Base-by-base conservation (phyloP, 768 basidiomycete species). In the Termitomyces bulborhizus region DNA sequence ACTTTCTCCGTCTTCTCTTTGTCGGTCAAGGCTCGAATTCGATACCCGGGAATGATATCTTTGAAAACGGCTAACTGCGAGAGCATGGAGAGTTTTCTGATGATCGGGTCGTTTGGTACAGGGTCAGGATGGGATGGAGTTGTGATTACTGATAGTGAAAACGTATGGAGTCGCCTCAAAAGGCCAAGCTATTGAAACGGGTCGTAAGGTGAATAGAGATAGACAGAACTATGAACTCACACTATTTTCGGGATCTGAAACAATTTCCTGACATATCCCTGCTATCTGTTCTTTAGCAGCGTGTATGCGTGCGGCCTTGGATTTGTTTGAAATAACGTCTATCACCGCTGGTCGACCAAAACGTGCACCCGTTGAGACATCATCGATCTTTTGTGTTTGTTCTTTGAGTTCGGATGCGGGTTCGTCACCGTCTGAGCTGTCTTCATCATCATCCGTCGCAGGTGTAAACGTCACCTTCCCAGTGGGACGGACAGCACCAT, bases 231-330 rank as follows among this genome's bases (percentile, higher is more conserved):
- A 1, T 46, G 41, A 29, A 76, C 88, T 65, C 67, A 97, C 95
- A 57, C 86, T 91, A 65, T 93, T 93, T 73, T 99, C 97, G 26
- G 96, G 96, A 59, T 98, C 96, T 24, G 89, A 82, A 46, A 97
- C 74, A 52, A 98, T 90, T 63, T 98, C 96, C 65, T 97, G 93
- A 66, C 94, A 97, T 32, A 98, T 83, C 29, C 80, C 77, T 1
- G 94, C 97, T 58, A 98, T 91, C 72, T 98, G 94, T 65, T 97
- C 93, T 63, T 96, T 93, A 13, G 95, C 95, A 41, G 76, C 76
- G 60, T 84, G 83, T 60, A 97, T 74, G 51, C 86, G 78, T 48
- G 74, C 76, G 60, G 78, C 80, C 57, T 86, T 80, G 24, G 89
- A 86, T 61, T 77, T 77, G 57, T 80, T 86, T 41, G 73, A 71